Percentiles rank a stretch among this genome's conserved stretches.
Conservation (phyloP, 345 rosid genomes). For the Brassica nigra region DNA sequence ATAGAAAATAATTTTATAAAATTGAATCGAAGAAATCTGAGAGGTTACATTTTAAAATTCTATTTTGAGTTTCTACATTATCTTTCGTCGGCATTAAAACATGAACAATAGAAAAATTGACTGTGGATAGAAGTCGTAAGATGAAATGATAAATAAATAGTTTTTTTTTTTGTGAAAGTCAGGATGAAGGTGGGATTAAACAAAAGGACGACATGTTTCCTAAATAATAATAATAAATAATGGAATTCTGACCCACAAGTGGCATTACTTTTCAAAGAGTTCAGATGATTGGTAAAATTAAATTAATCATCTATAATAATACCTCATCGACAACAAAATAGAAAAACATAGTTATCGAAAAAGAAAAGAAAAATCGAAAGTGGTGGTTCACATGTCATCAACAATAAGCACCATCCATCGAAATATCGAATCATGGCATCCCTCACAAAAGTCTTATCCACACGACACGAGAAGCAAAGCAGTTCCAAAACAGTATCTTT, state of each 20-base stretch:
- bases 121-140: conserved; percentile 23
- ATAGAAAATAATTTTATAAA: not conserved
- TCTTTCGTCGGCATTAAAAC: conserved; percentile 24
- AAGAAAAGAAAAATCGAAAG: conserved; percentile 15
- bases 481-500: conserved; percentile 40
- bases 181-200: not conserved
- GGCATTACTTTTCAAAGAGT: conserved; percentile 20
- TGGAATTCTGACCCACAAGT: conserved; percentile 22
- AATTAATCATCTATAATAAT: conserved; percentile 22
- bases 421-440: conserved; percentile 33
- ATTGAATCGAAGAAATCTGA: not conserved
- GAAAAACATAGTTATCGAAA: not conserved
- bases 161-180: not conserved
- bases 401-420: conserved; percentile 31
- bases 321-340: conserved; percentile 14
- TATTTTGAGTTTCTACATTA: not conserved
- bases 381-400: conserved; percentile 39
- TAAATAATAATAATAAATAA: not conserved
- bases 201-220: conserved; percentile 20
- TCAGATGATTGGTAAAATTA: conserved; percentile 29
- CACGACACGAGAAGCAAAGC: conserved; percentile 37
- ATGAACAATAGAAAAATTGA: conserved; percentile 26
- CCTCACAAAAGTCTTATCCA: conserved; percentile 36
- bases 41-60: not conserved
- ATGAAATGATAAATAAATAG: not conserved